Base-by-base conservation (phyloP, 23 red algal species). In the Gracilaria vermiculophylla region DNA sequence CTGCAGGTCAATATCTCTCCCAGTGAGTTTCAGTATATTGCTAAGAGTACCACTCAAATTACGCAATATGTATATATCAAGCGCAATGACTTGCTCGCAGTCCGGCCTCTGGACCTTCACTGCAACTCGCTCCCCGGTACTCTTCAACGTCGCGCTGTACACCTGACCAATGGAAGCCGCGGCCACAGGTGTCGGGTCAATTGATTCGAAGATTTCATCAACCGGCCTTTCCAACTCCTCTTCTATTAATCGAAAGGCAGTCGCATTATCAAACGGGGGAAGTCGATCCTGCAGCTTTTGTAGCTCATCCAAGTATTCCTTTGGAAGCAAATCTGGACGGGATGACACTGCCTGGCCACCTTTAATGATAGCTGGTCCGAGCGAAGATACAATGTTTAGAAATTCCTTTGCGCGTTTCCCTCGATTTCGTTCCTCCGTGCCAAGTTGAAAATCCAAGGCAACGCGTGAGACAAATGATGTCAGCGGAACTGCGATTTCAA, bases 361-460 rank as follows among this genome's bases (percentile, higher is more conserved):
- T 51, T 99, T 99, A 76, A 99, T 99, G 35, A 99, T 95, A 2
- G 97, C 97, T 23, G 97, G 97, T n/a, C 97, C 97, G 49, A 99
- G 89, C 20, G 79, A 86, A 8, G 86, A 77, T 8, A 99, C 88
- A 88, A 99, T 95, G 32, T 81, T 62, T 40, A 99, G 64, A 79
- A 99, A 99, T 41, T 99, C 92, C 23, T 86, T 50, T 7, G 97
- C 97, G 15, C 97, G 83, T 32, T 83, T 36, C 25, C 50, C 77
- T 20, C 97, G 92, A 51, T 90, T 81, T 31, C 74, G 41, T 57
- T 86, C 87, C 56, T 95, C 97, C 21, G 69, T 43, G 16, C 97
- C 97, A 10, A 90, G 51, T 57, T 95, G 97, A 35, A 88, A 60
- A 43, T 99, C 97, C 29, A 99, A 61, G 31, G 94, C 70, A 0